These are phyloP conservation scores for Chytriomyces sp. DNA, from an alignment of 192 early-diverging fungal species.

Conservation along the genomic window DNA sequence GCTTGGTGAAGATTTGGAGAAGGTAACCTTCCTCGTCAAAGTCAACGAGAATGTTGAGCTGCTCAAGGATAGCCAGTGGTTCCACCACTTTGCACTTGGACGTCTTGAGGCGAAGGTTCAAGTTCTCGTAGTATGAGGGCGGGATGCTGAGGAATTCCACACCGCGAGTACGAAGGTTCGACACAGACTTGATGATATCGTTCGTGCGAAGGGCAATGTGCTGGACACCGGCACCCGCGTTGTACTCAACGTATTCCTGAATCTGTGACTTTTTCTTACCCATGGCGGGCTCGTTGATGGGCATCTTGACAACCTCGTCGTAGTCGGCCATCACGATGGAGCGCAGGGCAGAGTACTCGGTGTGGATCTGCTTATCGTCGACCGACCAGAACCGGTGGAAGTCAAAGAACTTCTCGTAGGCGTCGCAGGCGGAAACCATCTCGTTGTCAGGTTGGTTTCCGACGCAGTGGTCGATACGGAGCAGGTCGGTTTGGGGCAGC, in stretches of 20 bases:
- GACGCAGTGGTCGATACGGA: constrained; percentile 91
- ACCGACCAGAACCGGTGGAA: constrained; percentile 99
- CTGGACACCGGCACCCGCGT: constrained; percentile 64
- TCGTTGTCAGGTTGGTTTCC: constrained; percentile 92
- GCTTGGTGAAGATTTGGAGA: constrained; percentile 87
- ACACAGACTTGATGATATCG: constrained; percentile 83
- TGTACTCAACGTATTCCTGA: constrained; percentile 87
- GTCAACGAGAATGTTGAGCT: constrained; percentile 90
- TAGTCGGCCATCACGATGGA: constrained; percentile 96
- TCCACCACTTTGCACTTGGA: constrained; percentile 77
- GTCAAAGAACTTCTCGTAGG: constrained; percentile 88
- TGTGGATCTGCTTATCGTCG: constrained; percentile 94
- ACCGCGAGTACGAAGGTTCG: constrained; percentile 79
- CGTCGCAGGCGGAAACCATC: constrained; percentile 82
- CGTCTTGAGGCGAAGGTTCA: constrained; percentile 71
- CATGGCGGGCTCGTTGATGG: constrained; percentile 94
- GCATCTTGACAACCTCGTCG: constrained; percentile 91
- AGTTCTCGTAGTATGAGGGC: constrained; percentile 82
- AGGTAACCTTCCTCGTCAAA: constrained; percentile 97
- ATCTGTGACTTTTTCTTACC: constrained; percentile 96
- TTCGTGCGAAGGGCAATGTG: constrained; percentile 93
- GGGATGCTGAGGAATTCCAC: constrained; percentile 88
- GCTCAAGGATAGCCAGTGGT: constrained; percentile 78
- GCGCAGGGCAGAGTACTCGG: constrained; percentile 90
- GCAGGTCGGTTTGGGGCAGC: constrained; percentile 66